Evolutionary conservation across 2,329 filamentous ascomycete species (phyloP).

Genomic region (Trichoderma guizhouense): DNA sequence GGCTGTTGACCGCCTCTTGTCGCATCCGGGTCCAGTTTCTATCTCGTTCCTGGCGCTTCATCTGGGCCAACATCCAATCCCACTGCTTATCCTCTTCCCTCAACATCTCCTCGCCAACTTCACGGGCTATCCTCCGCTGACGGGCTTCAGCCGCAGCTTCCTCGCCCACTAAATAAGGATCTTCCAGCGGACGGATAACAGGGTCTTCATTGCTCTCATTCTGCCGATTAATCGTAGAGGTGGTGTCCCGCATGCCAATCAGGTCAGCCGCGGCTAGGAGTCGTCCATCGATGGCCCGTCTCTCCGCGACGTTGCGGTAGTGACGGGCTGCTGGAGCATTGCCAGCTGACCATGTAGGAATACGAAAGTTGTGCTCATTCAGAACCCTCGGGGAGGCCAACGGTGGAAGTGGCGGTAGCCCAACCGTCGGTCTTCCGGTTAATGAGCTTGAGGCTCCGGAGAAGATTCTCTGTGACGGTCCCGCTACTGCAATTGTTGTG

Average conservation of each 20-base stretch:
- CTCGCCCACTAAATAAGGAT: slow-evolving; percentile 66
- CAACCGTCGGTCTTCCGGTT: slow-evolving; percentile 36
- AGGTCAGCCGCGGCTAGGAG: slow-evolving; percentile 30
- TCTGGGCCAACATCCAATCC: slow-evolving; percentile 57
- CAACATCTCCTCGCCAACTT: slow-evolving; percentile 54
- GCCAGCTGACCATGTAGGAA: slow-evolving; percentile 57
- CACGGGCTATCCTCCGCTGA: slow-evolving; percentile 53
- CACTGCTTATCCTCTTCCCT: slow-evolving; percentile 56
- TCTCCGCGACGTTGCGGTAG: slow-evolving; percentile 61
- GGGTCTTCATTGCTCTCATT: slow-evolving; percentile 12
- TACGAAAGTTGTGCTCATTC: slow-evolving; percentile 52
- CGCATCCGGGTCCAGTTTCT: slow-evolving; percentile 45
- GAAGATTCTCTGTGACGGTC: slow-evolving; percentile 10
- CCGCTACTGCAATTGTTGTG: not conserved
- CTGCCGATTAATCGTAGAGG: not conserved
- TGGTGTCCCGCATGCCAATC: not conserved
- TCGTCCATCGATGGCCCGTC: slow-evolving; percentile 51
- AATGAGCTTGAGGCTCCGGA: slow-evolving; percentile 26
- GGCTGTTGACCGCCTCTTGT: slow-evolving; percentile 34
- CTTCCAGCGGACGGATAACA: slow-evolving; percentile 54
- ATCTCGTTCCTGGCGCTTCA: slow-evolving; percentile 51
- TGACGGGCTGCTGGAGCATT: slow-evolving; percentile 54
- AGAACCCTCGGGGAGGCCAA: slow-evolving; percentile 37
- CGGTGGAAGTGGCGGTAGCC: slow-evolving; percentile 51
- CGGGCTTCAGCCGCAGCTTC: slow-evolving; percentile 57